phyloP scores from a whole-genome alignment of 129 eudicot genomes.

The Glebionis coronaria region DNA sequence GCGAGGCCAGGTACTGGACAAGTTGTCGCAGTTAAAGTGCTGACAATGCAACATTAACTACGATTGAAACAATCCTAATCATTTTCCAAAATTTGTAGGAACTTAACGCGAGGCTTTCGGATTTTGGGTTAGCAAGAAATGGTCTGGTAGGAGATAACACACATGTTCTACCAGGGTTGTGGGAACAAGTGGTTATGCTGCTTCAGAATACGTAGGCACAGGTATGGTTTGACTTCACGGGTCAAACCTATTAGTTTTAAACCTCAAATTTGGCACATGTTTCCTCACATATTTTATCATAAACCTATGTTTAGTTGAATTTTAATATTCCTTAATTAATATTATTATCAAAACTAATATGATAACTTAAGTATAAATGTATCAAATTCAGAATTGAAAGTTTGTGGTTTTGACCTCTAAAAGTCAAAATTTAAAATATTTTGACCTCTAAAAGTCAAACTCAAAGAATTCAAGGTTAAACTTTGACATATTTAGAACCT shows the following conservation, averaged over 20 bases:
- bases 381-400: neutral
- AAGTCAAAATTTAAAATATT: constrained; percentile 17
- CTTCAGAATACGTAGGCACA: constrained; percentile 72
- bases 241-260: constrained; percentile 17
- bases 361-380: neutral
- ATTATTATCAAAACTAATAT: neutral
- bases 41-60: too few relatives aligned
- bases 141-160: constrained; percentile 70
- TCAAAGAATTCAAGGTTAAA: neutral
- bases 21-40: constrained; percentile 55
- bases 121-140: constrained; percentile 67
- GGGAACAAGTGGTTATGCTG: constrained; percentile 75
- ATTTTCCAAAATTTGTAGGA: constrained; percentile 35
- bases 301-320: neutral
- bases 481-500: neutral
- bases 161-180: constrained; percentile 76
- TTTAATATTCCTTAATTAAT: neutral
- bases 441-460: constrained; percentile 10
- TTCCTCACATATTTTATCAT: too few relatives aligned
- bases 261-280: neutral
- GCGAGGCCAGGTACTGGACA: constrained; percentile 57
- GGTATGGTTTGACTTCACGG: constrained; percentile 33
- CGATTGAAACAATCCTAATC: constrained; percentile 23
- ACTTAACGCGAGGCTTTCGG: constrained; percentile 61
- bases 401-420: constrained; percentile 4